phyloP scores from a whole-genome alignment of 139 green algal genomes.

The Mesostigma viride region DNA sequence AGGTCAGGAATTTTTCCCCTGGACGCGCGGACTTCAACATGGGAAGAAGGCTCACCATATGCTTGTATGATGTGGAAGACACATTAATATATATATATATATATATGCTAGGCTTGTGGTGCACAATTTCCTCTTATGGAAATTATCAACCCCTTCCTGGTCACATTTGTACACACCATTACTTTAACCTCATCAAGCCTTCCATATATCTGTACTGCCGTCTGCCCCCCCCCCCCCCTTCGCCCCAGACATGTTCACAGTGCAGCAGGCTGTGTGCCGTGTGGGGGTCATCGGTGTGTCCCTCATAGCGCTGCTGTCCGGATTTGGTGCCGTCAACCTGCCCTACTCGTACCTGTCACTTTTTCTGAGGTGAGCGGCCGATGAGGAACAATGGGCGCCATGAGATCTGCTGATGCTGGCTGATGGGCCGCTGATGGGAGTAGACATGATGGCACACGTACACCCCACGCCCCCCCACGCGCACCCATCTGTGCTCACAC shows the following conservation, averaged over 20 bases:
- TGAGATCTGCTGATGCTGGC: neutral
- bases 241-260: slow-evolving; percentile 26
- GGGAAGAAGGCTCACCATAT: no score
- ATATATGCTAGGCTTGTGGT: neutral
- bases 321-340: slow-evolving; percentile 78
- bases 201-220: neutral
- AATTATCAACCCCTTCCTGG: no score
- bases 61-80: neutral
- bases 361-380: slow-evolving; percentile 19
- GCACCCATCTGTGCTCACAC: neutral
- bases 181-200: neutral
- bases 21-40: no score
- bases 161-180: no score
- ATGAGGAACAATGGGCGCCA: neutral
- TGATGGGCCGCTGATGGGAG: neutral
- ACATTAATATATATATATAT: neutral
- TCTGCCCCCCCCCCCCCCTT: neutral
- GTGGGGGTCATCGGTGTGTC: slow-evolving; percentile 80
- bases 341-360: slow-evolving; percentile 79
- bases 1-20: no score
- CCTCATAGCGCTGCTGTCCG: slow-evolving; percentile 81
- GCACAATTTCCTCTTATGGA: neutral
- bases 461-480: neutral
- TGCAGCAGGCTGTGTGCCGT: slow-evolving; percentile 57
- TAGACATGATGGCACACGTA: neutral